These are phyloP conservation scores for Rhynchosporium secalis DNA, from an alignment of 2,329 filamentous ascomycete species.

Conservation along the genomic window DNA sequence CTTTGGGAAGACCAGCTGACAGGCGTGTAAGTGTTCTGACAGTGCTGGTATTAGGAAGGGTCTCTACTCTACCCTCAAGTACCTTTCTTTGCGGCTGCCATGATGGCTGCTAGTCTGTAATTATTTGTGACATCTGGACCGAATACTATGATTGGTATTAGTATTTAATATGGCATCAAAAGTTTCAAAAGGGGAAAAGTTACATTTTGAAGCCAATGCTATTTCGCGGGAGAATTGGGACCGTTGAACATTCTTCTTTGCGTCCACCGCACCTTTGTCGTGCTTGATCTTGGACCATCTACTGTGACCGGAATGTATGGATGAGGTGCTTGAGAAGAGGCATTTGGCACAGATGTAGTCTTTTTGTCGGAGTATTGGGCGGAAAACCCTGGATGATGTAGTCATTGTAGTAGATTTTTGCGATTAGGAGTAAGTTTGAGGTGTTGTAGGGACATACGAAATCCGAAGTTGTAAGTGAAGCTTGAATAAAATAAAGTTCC, in stretches of 20 bases:
- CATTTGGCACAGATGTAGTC: conserved; percentile 34
- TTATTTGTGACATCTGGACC: conserved; percentile 75
- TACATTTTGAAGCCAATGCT: conserved; percentile 72
- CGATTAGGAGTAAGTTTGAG: too few relatives aligned
- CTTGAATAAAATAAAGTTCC: conserved; percentile 20
- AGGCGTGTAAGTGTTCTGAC: conserved; percentile 27
- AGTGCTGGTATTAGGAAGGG: conserved; percentile 22
- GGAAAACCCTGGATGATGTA: conserved; percentile 35
- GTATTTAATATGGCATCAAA: conserved; percentile 18
- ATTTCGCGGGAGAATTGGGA: conserved; percentile 70
- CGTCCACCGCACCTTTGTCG: conserved; percentile 86
- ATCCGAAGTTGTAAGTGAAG: background rate
- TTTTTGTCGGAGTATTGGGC: conserved; percentile 20
- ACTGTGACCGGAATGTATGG: conserved; percentile 70
- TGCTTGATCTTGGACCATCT: conserved; percentile 97
- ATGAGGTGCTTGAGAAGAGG: conserved; percentile 47
- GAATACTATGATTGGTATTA: conserved; percentile 55
- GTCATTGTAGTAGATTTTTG: conserved; percentile 28
- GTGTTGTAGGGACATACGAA: too few relatives aligned
- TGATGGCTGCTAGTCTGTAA: conserved; percentile 69
- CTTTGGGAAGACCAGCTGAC: conserved; percentile 75
- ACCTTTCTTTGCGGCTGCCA: conserved; percentile 78
- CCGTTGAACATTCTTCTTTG: conserved; percentile 72
- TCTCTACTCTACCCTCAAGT: conserved; percentile 38
- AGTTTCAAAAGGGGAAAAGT: conserved; percentile 32